Evolutionary conservation across 1,139 yeast species (phyloP).

Genomic region (Magnusiomyces suaveolens): DNA sequence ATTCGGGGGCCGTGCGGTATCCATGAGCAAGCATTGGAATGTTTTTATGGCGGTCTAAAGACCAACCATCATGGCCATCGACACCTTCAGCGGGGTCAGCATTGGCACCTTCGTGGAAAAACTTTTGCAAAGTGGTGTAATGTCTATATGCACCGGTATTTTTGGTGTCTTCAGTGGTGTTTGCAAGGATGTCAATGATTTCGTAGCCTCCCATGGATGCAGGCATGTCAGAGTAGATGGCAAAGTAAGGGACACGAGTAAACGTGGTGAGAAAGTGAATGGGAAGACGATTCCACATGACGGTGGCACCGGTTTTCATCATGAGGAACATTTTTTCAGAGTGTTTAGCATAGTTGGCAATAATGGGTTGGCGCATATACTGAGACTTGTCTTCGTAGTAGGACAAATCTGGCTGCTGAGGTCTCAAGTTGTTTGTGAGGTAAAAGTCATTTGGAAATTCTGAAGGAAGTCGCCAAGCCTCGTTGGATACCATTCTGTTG

Average conservation of each 20-base stretch:
- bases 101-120: conserved; percentile 20
- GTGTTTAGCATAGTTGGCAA: conserved; percentile 23
- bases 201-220: conserved; percentile 29
- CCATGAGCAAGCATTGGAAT: conserved; percentile 34
- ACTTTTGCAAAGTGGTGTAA: conserved; percentile 25
- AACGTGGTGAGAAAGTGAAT: conserved; percentile 31
- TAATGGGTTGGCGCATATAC: conserved; percentile 21
- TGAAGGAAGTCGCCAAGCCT: conserved; percentile 10
- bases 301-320: conserved; percentile 33
- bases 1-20: conserved; percentile 24
- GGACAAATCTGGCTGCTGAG: background rate
- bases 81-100: conserved; percentile 12
- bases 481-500: conserved; percentile 6
- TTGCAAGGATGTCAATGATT: conserved; percentile 29
- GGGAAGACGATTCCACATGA: conserved; percentile 33
- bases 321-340: conserved; percentile 26
- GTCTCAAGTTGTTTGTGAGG: background rate
- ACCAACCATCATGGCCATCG: conserved; percentile 26
- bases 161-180: conserved; percentile 23
- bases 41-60: conserved; percentile 32
- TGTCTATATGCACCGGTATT: conserved; percentile 21
- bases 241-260: conserved; percentile 30
- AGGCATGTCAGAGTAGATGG: conserved; percentile 30
- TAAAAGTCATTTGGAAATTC: conserved; percentile 2
- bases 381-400: conserved; percentile 12